These are phyloP conservation scores for Penicillium cosmopolitanum DNA, from an alignment of 495 filamentous ascomycete species.

Conservation along the genomic window DNA sequence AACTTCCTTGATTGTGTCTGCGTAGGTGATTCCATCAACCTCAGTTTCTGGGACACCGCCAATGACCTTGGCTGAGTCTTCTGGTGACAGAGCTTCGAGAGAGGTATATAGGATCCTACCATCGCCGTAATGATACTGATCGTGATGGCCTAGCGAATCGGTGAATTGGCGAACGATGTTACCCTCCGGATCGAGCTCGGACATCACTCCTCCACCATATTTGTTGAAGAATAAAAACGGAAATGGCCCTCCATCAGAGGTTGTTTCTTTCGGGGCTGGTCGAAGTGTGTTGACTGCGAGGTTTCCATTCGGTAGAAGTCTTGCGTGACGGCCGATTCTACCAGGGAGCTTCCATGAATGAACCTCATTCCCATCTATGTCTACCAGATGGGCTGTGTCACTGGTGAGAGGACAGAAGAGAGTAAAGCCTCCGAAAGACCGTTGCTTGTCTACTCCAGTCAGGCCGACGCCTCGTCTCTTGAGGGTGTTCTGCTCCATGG, in stretches of 20 bases:
- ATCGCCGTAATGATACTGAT: slow-evolving; percentile 50
- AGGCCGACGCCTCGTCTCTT: slow-evolving; percentile 47
- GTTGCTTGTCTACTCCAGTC: slow-evolving; percentile 41
- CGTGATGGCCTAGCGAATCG: slow-evolving; percentile 50
- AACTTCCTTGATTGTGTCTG: slow-evolving; percentile 51
- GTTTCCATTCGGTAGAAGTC: slow-evolving; percentile 45
- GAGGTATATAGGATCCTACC: slow-evolving; percentile 48
- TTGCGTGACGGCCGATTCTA: slow-evolving; percentile 46
- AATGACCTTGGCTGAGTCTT: slow-evolving; percentile 36
- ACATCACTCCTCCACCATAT: slow-evolving; percentile 51
- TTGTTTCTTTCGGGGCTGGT: slow-evolving; percentile 29
- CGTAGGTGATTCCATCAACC: slow-evolving; percentile 42
- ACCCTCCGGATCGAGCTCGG: slow-evolving; percentile 40
- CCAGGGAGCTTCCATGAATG: slow-evolving; percentile 48
- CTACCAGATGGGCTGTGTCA: slow-evolving; percentile 44
- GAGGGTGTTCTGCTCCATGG: slow-evolving; percentile 50
- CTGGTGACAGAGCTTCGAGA: slow-evolving; percentile 39
- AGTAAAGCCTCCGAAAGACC: slow-evolving; percentile 45
- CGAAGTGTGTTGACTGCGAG: slow-evolving; percentile 51
- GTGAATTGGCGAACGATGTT: slow-evolving; percentile 41
- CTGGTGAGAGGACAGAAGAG: slow-evolving; percentile 48
- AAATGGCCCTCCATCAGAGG: slow-evolving; percentile 18
- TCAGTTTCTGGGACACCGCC: slow-evolving; percentile 48
- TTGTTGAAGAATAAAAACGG: slow-evolving; percentile 51
- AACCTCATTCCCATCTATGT: slow-evolving; percentile 45